Evolutionary conservation across 495 filamentous ascomycete genomes (phyloP).

Genomic region (Viridothelium virens): DNA sequence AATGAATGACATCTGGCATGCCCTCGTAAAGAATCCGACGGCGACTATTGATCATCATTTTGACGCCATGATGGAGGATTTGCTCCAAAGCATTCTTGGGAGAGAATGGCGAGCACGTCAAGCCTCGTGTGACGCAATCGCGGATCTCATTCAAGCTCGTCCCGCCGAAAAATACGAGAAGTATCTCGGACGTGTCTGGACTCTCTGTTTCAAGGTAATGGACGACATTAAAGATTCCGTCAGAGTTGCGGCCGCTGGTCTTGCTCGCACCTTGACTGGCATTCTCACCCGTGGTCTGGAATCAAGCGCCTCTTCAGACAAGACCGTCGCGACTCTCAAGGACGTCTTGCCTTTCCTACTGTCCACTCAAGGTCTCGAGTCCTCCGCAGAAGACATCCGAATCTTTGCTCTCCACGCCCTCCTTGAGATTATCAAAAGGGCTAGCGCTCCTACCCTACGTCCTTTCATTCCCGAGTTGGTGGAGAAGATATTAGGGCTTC

Average conservation of each 20-base stretch:
- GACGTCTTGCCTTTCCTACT: slow-evolving; percentile 84
- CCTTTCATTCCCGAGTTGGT: slow-evolving; percentile 76
- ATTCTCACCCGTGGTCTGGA: slow-evolving; percentile 80
- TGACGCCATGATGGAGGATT: slow-evolving; percentile 74
- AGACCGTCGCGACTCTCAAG: slow-evolving; percentile 67
- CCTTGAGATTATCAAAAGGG: slow-evolving; percentile 80
- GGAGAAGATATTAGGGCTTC: slow-evolving; percentile 65
- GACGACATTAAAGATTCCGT: slow-evolving; percentile 95
- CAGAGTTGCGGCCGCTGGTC: slow-evolving; percentile 64
- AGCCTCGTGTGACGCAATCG: slow-evolving; percentile 83
- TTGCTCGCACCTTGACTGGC: slow-evolving; percentile 74
- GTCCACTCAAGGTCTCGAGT: slow-evolving; percentile 82
- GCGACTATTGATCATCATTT: slow-evolving; percentile 67
- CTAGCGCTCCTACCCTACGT: slow-evolving; percentile 57
- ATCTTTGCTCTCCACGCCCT: slow-evolving; percentile 57
- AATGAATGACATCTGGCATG: slow-evolving; percentile 96
- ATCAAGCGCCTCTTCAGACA: slow-evolving; percentile 60
- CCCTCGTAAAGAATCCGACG: slow-evolving; percentile 75
- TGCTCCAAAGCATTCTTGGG: slow-evolving; percentile 75
- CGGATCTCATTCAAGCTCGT: slow-evolving; percentile 71
- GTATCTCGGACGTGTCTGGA: slow-evolving; percentile 79
- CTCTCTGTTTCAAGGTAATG: slow-evolving; percentile 69
- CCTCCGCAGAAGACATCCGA: slow-evolving; percentile 76
- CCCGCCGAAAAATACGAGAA: slow-evolving; percentile 70
- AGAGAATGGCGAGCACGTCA: slow-evolving; percentile 90